Percentiles rank a stretch among this genome's conserved stretches.
Evolutionary conservation across 2,329 filamentous ascomycete genomes (phyloP).

Genomic region (Pseudopithomyces maydicus): DNA sequence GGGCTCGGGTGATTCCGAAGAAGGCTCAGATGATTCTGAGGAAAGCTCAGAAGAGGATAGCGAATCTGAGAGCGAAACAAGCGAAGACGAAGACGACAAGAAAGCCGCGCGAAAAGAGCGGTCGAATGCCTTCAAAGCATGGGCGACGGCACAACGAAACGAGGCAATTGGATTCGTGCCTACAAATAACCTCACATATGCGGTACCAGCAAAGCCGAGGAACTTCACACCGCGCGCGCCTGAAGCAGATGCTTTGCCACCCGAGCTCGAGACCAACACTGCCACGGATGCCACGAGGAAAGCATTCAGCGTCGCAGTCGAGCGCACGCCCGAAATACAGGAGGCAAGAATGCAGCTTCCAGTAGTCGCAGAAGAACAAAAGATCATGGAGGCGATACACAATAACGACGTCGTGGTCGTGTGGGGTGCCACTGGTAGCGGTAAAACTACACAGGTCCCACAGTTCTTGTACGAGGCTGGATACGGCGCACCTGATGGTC

Average conservation of each 20-base stretch:
- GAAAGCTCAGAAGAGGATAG: constrained; percentile 41
- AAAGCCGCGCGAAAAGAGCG: constrained; percentile 48
- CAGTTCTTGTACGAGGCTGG: constrained; percentile 96
- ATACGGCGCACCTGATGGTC: constrained; percentile 77
- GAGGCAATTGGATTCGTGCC: constrained; percentile 74
- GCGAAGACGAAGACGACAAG: constrained; percentile 44
- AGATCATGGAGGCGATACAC: constrained; percentile 96
- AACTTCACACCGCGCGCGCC: constrained; percentile 70
- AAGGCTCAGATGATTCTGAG: constrained; percentile 42
- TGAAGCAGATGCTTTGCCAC: constrained; percentile 73
- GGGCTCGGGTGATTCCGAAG: constrained; percentile 42
- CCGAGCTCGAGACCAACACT: constrained; percentile 65
- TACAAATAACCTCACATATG: constrained; percentile 45
- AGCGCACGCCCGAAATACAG: constrained; percentile 75
- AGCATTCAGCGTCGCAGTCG: constrained; percentile 74
- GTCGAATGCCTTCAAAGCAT: constrained; percentile 83
- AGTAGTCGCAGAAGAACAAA: constrained; percentile 93
- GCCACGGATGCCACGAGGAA: constrained; percentile 66
- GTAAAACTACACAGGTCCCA: constrained; percentile 96
- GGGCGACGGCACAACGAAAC: constrained; percentile 87
- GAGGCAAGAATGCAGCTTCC: constrained; percentile 78
- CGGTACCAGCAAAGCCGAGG: constrained; percentile 55
- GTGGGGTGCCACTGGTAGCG: constrained; percentile 93
- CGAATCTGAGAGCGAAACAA: constrained; percentile 29
- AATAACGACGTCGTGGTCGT: constrained; percentile 89